These are phyloP conservation scores for Lipomyces sp. DNA, from an alignment of 805 yeast species.

Conservation along the genomic window DNA sequence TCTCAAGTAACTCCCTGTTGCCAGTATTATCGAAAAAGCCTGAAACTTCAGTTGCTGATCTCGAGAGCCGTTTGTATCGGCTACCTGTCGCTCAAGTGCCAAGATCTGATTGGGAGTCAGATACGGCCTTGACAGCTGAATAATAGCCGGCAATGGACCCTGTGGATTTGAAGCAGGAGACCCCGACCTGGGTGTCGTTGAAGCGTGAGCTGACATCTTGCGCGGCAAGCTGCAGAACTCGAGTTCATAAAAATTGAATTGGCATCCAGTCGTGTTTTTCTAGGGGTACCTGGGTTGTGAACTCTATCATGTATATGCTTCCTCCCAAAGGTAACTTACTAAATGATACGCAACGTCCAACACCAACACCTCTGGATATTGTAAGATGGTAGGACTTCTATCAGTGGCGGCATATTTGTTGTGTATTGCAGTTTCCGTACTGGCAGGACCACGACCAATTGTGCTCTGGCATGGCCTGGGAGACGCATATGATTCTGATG, in stretches of 20 bases:
- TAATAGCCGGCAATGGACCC: conserved; percentile 15
- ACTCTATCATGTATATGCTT: too few species aligned
- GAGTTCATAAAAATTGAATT: not conserved
- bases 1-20: conserved; percentile 25
- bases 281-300: too few species aligned
- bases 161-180: conserved; percentile 16
- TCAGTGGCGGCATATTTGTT: not conserved
- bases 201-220: not conserved
- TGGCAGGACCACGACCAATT: conserved; percentile 51
- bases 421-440: conserved; percentile 4
- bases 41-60: conserved; percentile 28
- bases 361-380: not conserved
- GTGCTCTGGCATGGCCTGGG: conserved; percentile 89
- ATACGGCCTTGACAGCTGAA: conserved; percentile 36
- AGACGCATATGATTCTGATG: conserved; percentile 67
- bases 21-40: conserved; percentile 29
- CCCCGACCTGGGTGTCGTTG: not conserved
- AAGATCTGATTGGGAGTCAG: conserved; percentile 23
- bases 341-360: too few species aligned
- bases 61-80: conserved; percentile 15
- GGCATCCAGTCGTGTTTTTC: too few species aligned
- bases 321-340: too few species aligned
- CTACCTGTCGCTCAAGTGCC: conserved; percentile 14
- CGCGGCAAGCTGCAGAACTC: not conserved
- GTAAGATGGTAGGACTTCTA: not conserved